Percentiles rank a stretch among this genome's conserved stretches.
Conservation (phyloP, 2,329 filamentous ascomycete species). For the Epichloe hybrida region DNA sequence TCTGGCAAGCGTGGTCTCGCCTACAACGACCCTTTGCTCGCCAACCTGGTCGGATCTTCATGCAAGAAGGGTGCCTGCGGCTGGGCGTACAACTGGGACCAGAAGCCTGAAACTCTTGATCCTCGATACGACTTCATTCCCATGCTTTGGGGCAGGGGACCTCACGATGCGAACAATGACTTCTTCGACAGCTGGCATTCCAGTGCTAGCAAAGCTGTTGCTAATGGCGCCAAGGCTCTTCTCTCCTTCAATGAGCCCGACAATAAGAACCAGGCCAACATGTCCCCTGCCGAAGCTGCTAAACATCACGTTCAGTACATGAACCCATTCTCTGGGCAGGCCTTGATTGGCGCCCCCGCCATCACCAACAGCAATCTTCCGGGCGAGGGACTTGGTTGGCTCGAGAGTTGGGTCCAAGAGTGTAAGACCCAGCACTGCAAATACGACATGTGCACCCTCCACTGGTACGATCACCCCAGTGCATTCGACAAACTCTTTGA, state of each 20-base stretch:
- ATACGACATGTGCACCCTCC: constrained; percentile 47
- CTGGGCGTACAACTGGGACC: constrained; percentile 61
- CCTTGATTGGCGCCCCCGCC: constrained; percentile 40
- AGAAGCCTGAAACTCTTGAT: constrained; percentile 27
- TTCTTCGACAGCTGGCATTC: constrained; percentile 35
- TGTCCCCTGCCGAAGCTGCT: constrained; percentile 39
- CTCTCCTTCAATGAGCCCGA: constrained; percentile 65
- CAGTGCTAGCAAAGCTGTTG: constrained; percentile 38
- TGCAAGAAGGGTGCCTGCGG: constrained; percentile 26
- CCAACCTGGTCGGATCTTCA: constrained; percentile 31
- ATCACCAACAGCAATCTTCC: constrained; percentile 44
- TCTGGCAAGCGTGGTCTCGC: constrained; percentile 50
- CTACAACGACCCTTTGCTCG: constrained; percentile 47
- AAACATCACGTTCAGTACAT: constrained; percentile 37
- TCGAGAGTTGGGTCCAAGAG: background rate
- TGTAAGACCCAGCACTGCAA: constrained; percentile 24
- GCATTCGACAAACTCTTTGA: constrained; percentile 40
- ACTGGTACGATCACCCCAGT: constrained; percentile 46
- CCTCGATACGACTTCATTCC: constrained; percentile 46
- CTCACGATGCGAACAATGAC: constrained; percentile 11
- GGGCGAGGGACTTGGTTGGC: constrained; percentile 37
- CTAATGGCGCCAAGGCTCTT: constrained; percentile 39
- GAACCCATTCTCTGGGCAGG: constrained; percentile 39
- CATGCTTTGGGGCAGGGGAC: constrained; percentile 44
- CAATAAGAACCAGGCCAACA: constrained; percentile 42